These are phyloP conservation scores for Fomitopsis serialis DNA, from an alignment of 768 basidiomycete genomes.

Conservation along the genomic window DNA sequence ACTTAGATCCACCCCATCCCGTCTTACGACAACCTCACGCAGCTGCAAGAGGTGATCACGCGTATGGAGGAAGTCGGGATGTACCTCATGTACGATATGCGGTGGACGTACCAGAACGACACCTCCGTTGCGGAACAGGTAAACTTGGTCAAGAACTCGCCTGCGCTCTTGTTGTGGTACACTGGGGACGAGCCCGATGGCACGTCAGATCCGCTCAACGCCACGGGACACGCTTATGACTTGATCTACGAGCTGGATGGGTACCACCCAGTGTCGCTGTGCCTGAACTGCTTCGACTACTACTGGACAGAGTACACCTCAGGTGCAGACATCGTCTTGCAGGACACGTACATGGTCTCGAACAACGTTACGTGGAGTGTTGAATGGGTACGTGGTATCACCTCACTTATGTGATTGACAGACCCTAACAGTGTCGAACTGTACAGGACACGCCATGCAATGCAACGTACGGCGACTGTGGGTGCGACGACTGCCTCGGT, in stretches of 20 bases:
- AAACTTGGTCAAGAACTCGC: slow-evolving; percentile 56
- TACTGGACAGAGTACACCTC: slow-evolving; percentile 52
- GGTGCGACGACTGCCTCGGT: slow-evolving; percentile 67
- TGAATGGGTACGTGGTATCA: slow-evolving; percentile 33
- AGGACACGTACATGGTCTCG: slow-evolving; percentile 51
- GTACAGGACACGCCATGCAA: slow-evolving; percentile 48
- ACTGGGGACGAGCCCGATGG: slow-evolving; percentile 75
- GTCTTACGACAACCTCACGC: slow-evolving; percentile 53
- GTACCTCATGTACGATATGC: slow-evolving; percentile 85
- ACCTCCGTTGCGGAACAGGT: slow-evolving; percentile 65
- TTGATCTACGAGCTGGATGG: slow-evolving; percentile 44
- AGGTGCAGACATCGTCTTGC: slow-evolving; percentile 68
- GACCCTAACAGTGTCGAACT: neutral
- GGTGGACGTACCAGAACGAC: slow-evolving; percentile 59
- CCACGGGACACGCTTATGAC: slow-evolving; percentile 43
- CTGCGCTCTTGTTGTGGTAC: slow-evolving; percentile 71
- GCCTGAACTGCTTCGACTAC: slow-evolving; percentile 56
- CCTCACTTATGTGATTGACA: neutral
- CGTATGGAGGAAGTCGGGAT: slow-evolving; percentile 64
- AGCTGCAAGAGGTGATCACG: slow-evolving; percentile 54
- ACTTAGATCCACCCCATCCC: slow-evolving; percentile 66
- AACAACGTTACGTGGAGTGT: slow-evolving; percentile 64
- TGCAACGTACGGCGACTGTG: slow-evolving; percentile 64
- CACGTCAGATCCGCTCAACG: slow-evolving; percentile 59
- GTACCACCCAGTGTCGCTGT: slow-evolving; percentile 54